Evolutionary conservation across 306 rosid genomes (phyloP).

Genomic region (Prunus kanzakura): DNA sequence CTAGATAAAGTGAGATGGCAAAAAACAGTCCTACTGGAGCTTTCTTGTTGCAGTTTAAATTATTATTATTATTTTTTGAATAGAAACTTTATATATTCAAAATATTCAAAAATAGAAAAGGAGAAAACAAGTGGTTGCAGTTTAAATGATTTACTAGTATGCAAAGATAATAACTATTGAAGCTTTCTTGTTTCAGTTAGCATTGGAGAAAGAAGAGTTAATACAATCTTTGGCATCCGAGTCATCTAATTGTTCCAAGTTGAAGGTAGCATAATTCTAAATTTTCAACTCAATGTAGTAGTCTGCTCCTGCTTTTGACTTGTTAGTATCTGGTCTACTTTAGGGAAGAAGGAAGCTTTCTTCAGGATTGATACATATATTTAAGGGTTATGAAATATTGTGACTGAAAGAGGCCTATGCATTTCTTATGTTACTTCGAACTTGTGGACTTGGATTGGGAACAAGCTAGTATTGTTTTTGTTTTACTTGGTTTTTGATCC

Average conservation of each 20-base stretch:
- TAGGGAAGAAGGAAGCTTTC: not conserved
- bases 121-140: not conserved
- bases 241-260: constrained; percentile 69
- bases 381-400: not conserved
- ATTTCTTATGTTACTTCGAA: not conserved
- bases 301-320: not conserved
- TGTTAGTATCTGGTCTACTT: not conserved
- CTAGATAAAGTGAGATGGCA: not conserved
- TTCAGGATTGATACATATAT: not conserved
- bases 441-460: not conserved
- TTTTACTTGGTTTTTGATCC: not conserved
- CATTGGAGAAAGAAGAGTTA: constrained; percentile 90
- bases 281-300: not conserved
- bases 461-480: not conserved
- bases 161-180: constrained; percentile 15
- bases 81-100: no score
- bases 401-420: not conserved
- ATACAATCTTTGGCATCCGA: constrained; percentile 66
- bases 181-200: constrained; percentile 52
- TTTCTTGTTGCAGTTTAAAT: not conserved
- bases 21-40: not conserved
- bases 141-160: not conserved
- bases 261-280: constrained; percentile 55
- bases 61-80: no score
- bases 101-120: no score